Evolutionary conservation across 768 basidiomycete species (phyloP), one percentile per base, ranked within the genome.

Genomic region (Boletus subcaerulescens): DNA sequence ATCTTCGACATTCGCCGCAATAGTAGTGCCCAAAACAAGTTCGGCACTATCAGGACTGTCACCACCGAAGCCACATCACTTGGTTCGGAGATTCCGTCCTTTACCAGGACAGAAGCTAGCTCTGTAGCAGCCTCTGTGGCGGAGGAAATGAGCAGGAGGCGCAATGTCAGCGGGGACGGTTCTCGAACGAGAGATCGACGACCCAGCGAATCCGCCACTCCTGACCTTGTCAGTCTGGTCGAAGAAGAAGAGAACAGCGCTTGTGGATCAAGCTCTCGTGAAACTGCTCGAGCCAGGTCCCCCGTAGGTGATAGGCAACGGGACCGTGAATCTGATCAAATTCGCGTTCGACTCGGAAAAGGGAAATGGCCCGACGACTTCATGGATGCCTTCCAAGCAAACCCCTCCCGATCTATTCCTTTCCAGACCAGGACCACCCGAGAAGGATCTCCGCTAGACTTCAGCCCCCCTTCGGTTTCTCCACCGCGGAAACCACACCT

Each of bases 341-440:
- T 64, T 33, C 64, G 69, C 42, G 76, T 89, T 58, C 78, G 83
- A 51, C 80, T 90, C 33, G 82, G 84, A 33, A 88, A 90, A 67
- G 89, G 86, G 54, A 89, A 87, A 69, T 91, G 87, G 87, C 87
- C 90, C 0, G 87, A 90, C 70, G 89, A 90, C 68, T 88, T 90
- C 66, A 66, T 91, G 52, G 82, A 83, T 59, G 82, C 75, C 29
- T 80, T 87, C 56, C 75, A 76, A 50, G 58, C 56, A 40, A 59
- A 48, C 51, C 66, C 68, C 70, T 40, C 62, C 48, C 68, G 55
- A 52, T 66, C 66, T 46, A 70, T 71, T 52, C 68, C 73, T 62
- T 52, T 67, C 50, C 59, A 53, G 36, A 46, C 55, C 20, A 52
- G 50, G 48, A 22, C 36, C 17, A 64, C 66, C 56, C 64, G 63